These are phyloP conservation scores for Talaromyces marneffei DNA, from an alignment of 2,329 filamentous ascomycete species.

Conservation along the genomic window DNA sequence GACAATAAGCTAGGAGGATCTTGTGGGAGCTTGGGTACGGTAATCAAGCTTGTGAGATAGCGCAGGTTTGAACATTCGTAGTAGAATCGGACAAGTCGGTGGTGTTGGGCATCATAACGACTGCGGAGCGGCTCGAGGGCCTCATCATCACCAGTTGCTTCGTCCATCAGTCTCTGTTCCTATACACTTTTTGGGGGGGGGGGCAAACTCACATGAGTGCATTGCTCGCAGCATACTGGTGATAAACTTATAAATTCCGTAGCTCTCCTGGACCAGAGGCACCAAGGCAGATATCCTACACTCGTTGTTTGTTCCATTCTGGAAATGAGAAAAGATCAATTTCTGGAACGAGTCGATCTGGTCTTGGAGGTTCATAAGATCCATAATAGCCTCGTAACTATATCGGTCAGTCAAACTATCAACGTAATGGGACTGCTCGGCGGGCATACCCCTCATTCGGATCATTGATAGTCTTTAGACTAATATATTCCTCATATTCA, in stretches of 20 bases:
- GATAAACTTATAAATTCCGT: slow-evolving; percentile 99
- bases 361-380: slow-evolving; percentile 94
- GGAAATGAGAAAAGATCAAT: slow-evolving; percentile 94
- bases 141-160: slow-evolving; percentile 86
- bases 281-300: slow-evolving; percentile 92
- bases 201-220: slow-evolving; percentile 70
- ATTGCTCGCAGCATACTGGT: slow-evolving; percentile 98
- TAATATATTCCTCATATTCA: slow-evolving; percentile 98
- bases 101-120: slow-evolving; percentile 91
- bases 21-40: slow-evolving; percentile 89
- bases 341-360: slow-evolving; percentile 99
- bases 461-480: slow-evolving; percentile 95
- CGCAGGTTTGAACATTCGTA: slow-evolving; percentile 98
- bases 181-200: neutral
- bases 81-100: slow-evolving; percentile 95
- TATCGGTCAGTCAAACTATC: slow-evolving; percentile 19
- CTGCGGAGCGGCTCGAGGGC: slow-evolving; percentile 80
- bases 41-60: slow-evolving; percentile 93
- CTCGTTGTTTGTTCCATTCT: slow-evolving; percentile 86
- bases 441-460: slow-evolving; percentile 78
- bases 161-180: neutral
- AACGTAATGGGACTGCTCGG: neutral
- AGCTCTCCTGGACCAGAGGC: slow-evolving; percentile 91
- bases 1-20: slow-evolving; percentile 84
- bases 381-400: slow-evolving; percentile 83